phyloP scores from a whole-genome alignment of 129 eudicot genomes.

The Lactuca sativa region DNA sequence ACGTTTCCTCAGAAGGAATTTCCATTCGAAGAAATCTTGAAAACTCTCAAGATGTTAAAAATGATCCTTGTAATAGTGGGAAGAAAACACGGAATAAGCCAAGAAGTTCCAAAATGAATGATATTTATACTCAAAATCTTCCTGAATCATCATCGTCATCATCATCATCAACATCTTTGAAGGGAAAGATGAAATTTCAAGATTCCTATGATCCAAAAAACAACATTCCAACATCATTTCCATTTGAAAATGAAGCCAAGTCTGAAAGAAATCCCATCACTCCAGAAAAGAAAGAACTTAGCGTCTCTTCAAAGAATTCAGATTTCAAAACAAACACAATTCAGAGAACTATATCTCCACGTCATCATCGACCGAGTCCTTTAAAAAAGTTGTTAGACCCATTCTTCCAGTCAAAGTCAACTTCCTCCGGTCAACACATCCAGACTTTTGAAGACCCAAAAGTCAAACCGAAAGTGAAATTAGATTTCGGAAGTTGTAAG shows the following conservation, averaged over 20 bases:
- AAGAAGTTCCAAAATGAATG: conserved; percentile 25
- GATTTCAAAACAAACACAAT: conserved; percentile 25
- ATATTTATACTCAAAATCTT: conserved; percentile 5
- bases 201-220: conserved; percentile 18
- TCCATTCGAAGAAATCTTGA: conserved; percentile 21
- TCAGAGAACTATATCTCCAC: not conserved
- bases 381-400: conserved; percentile 63
- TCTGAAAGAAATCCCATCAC: conserved; percentile 15
- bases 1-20: conserved; percentile 35
- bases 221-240: conserved; percentile 3
- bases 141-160: conserved; percentile 24
- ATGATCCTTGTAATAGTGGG: conserved; percentile 17
- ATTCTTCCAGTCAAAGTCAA: conserved; percentile 41
- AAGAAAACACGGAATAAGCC: conserved; percentile 34
- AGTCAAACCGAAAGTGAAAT: conserved; percentile 24
- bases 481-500: conserved; percentile 38
- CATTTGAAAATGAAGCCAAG: conserved; percentile 16
- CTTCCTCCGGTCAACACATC: conserved; percentile 6
- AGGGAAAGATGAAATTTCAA: conserved; percentile 53
- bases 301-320: conserved; percentile 24
- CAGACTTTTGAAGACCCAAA: conserved; percentile 31
- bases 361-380: conserved; percentile 37
- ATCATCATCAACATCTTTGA: conserved; percentile 32
- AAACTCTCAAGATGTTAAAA: conserved; percentile 29
- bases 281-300: conserved; percentile 35